These are phyloP conservation scores for Eucalyptus curtisii DNA, from an alignment of 345 rosid genomes.

Conservation along the genomic window DNA sequence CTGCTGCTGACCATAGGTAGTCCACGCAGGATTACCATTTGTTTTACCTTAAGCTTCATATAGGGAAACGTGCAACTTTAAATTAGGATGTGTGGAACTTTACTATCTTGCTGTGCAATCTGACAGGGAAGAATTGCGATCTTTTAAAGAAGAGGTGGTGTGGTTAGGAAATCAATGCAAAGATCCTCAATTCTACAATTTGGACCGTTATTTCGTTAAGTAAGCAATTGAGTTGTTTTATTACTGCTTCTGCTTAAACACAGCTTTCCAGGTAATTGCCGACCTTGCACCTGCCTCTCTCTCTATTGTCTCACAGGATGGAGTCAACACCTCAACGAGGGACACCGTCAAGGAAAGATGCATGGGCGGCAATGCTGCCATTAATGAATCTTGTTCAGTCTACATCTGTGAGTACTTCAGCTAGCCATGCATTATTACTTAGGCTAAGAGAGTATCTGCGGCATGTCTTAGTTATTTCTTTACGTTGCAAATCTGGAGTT, in stretches of 20 bases:
- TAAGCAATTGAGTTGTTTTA: constrained; percentile 18
- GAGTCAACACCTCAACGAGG: constrained; percentile 51
- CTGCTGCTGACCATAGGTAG: constrained; percentile 84
- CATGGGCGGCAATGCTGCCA: constrained; percentile 49
- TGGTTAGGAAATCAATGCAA: constrained; percentile 95
- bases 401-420: constrained; percentile 66
- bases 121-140: constrained; percentile 73
- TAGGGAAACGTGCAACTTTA: neutral
- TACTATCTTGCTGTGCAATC: neutral
- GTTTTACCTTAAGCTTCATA: neutral
- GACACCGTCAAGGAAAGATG: constrained; percentile 52
- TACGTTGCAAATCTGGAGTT: neutral
- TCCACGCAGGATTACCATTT: neutral
- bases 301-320: constrained; percentile 34
- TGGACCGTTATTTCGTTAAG: constrained; percentile 86
- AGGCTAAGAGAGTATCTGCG: neutral
- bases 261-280: neutral
- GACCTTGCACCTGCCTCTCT: neutral
- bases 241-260: neutral
- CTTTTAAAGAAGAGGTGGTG: constrained; percentile 85
- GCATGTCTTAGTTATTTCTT: neutral
- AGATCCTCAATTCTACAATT: constrained; percentile 93
- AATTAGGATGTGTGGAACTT: neutral
- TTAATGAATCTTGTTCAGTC: constrained; percentile 64
- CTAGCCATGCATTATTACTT: neutral